Evolutionary conservation across 352 stramenopile genomes (phyloP).

Genomic region (Pythium plurisporium): DNA sequence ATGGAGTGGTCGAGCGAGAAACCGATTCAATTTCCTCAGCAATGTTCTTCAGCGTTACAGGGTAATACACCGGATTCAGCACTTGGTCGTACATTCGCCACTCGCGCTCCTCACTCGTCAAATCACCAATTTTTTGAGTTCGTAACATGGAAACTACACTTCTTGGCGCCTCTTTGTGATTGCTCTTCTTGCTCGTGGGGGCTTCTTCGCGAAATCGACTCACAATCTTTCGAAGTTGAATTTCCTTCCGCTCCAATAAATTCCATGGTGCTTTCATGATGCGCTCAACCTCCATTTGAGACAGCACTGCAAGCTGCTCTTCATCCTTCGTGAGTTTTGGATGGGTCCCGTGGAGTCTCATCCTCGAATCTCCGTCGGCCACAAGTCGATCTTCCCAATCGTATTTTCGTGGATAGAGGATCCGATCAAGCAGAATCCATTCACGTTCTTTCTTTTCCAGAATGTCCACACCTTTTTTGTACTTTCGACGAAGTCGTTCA

Average conservation of each 20-base stretch:
- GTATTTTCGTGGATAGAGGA: constrained; percentile 57
- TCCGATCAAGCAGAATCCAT: constrained; percentile 72
- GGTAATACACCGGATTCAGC: constrained; percentile 69
- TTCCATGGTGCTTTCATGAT: constrained; percentile 76
- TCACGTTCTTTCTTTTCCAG: constrained; percentile 73
- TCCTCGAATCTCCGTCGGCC: constrained; percentile 16
- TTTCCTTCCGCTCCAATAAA: constrained; percentile 66
- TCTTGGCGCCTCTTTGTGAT: constrained; percentile 8
- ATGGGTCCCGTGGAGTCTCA: constrained; percentile 44
- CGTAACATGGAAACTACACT: constrained; percentile 50
- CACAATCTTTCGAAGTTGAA: constrained; percentile 67
- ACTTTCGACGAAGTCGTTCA: constrained; percentile 68
- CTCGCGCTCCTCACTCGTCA: constrained; percentile 63
- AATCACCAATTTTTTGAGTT: constrained; percentile 36
- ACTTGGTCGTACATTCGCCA: constrained; percentile 69
- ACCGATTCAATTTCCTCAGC: constrained; percentile 9
- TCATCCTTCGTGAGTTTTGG: constrained; percentile 61
- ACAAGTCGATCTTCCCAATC: constrained; percentile 55
- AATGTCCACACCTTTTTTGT: constrained; percentile 61
- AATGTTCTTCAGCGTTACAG: constrained; percentile 43
- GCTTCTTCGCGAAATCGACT: constrained; percentile 61
- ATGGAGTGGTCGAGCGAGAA: not conserved
- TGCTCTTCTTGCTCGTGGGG: constrained; percentile 7
- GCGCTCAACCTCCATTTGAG: constrained; percentile 56
- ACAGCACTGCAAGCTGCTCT: constrained; percentile 52